Percentiles rank a stretch among this genome's conserved stretches.
Conservation (phyloP, 148 eudicot genomes). For the Limonium bicolor region DNA sequence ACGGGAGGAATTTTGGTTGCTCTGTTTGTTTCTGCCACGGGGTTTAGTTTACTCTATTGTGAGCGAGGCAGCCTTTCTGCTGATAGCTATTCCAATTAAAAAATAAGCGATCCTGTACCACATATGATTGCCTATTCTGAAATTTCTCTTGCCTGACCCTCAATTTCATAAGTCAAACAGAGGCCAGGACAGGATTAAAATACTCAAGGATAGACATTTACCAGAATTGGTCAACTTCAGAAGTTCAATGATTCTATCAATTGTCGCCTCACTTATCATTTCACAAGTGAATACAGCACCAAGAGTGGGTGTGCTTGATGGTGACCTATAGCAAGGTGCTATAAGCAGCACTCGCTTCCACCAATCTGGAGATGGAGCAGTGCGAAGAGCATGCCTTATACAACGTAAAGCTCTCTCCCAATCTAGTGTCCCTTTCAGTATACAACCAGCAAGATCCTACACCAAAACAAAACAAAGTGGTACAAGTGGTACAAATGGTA, state of each 20-base stretch:
- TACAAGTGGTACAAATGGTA: neutral
- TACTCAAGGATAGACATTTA: conserved; percentile 15
- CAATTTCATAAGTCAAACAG: too few species aligned
- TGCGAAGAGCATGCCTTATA: conserved; percentile 85
- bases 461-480: neutral
- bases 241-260: conserved; percentile 85
- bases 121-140: too few species aligned
- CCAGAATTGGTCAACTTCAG: conserved; percentile 94
- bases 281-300: conserved; percentile 97
- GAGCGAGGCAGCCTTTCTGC: too few species aligned
- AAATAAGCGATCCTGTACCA: too few species aligned
- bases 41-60: too few species aligned
- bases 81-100: too few species aligned
- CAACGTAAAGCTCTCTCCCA: conserved; percentile 99
- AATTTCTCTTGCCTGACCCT: too few species aligned
- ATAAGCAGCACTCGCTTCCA: conserved; percentile 92
- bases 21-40: too few species aligned
- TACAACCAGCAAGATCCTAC: conserved; percentile 82
- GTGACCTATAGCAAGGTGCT: conserved; percentile 61
- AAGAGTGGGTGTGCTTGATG: conserved; percentile 42
- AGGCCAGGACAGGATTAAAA: too few species aligned
- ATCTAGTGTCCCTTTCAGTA: conserved; percentile 85
- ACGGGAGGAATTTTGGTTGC: too few species aligned
- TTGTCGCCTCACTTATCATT: conserved; percentile 88
- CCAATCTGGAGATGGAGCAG: conserved; percentile 95